A percentile compares a stretch with the other conserved stretches of the same genome.
Conservation (phyloP, 2,329 filamentous ascomycete species). For the Lasiodiplodia citricola region DNA sequence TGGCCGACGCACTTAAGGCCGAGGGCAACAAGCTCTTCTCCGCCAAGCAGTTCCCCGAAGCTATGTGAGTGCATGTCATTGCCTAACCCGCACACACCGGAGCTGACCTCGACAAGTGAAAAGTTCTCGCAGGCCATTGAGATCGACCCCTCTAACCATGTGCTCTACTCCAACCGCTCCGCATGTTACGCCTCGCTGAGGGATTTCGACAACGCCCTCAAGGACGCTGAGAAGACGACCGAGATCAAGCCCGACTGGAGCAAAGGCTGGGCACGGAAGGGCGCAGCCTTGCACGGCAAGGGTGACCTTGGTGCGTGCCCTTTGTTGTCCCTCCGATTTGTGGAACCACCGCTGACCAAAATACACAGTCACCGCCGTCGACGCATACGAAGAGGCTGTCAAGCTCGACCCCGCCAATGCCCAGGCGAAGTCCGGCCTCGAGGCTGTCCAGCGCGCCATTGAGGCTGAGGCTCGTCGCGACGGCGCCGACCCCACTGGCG, state of each 20-base stretch:
- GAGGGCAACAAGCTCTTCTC: conserved; percentile 98
- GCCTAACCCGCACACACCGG: conserved; percentile 27
- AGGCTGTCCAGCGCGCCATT: conserved; percentile 85
- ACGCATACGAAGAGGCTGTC: conserved; percentile 92
- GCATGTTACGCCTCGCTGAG: conserved; percentile 85
- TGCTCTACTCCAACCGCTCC: conserved; percentile 97
- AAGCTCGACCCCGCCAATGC: conserved; percentile 92
- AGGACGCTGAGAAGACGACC: conserved; percentile 91
- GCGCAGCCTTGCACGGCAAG: conserved; percentile 84
- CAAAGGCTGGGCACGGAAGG: conserved; percentile 94
- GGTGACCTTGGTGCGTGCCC: conserved; percentile 71
- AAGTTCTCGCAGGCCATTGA: conserved; percentile 95
- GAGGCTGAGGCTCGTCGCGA: conserved; percentile 73
- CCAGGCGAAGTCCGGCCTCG: conserved; percentile 86
- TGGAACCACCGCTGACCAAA: conserved; percentile 28
- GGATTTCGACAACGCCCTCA: conserved; percentile 81
- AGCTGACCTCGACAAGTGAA: conserved; percentile 61
- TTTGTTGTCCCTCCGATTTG: not conserved
- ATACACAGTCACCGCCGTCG: conserved; percentile 71
- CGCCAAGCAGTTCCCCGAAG: conserved; percentile 94
- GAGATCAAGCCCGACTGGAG: conserved; percentile 97
- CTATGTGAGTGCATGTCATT: conserved; percentile 72
- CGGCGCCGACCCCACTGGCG: conserved; percentile 70
- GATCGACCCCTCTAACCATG: conserved; percentile 84
- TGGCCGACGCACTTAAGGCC: conserved; percentile 87